Conservation (phyloP, 148 eudicot genomes). For the Euryodendron excelsum region DNA sequence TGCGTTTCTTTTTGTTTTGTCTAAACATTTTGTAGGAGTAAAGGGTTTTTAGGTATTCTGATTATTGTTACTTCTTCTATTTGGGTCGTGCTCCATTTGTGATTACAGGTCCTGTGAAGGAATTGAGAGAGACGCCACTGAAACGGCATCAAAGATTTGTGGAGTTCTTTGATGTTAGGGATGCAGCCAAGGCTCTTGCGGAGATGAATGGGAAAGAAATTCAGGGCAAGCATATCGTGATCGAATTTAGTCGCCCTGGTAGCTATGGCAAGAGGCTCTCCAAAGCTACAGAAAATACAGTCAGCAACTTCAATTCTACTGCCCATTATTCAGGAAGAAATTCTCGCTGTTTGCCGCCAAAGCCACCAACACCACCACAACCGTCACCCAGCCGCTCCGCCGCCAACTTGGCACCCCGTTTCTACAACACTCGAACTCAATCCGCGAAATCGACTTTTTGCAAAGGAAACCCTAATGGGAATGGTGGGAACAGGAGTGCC, state of each 20-base stretch:
- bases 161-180: constrained; percentile 74
- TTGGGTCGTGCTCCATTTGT: too few relatives aligned
- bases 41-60: too few relatives aligned
- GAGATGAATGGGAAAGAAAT: constrained; percentile 74
- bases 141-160: constrained; percentile 65
- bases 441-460: constrained; percentile 2
- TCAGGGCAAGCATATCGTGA: constrained; percentile 35
- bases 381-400: too few relatives aligned
- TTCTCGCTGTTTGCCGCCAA: too few relatives aligned
- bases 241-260: constrained; percentile 82
- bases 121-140: constrained; percentile 76
- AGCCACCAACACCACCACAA: too few relatives aligned
- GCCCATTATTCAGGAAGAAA: too few relatives aligned
- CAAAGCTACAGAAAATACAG: neutral
- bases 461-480: neutral
- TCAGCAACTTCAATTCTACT: neutral
- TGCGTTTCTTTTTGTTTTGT: too few relatives aligned
- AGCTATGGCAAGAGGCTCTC: constrained; percentile 37
- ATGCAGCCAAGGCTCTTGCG: constrained; percentile 59
- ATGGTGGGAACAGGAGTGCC: too few relatives aligned
- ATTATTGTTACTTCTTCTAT: too few relatives aligned
- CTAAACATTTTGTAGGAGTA: too few relatives aligned
- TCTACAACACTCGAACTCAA: too few relatives aligned
- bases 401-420: neutral
- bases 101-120: constrained; percentile 64